These are phyloP conservation scores for Colletotrichum sidae DNA, from an alignment of 2,329 filamentous ascomycete genomes.

Conservation along the genomic window DNA sequence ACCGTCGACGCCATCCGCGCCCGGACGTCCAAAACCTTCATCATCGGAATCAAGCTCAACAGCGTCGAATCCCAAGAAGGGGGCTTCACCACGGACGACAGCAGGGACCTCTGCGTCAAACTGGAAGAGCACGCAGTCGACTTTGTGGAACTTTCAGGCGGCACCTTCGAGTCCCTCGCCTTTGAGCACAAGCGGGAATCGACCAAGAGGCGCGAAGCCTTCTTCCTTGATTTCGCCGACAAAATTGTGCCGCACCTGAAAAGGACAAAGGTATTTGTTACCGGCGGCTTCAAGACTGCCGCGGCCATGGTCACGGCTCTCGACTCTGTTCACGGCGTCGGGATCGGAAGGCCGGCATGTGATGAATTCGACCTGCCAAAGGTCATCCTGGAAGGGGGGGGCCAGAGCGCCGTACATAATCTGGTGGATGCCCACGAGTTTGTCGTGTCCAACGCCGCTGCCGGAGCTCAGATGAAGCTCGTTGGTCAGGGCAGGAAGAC, in stretches of 20 bases:
- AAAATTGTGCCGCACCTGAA: conserved; percentile 54
- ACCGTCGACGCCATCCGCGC: conserved; percentile 50
- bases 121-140: conserved; percentile 63
- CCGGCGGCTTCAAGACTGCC: conserved; percentile 67
- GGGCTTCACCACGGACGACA: conserved; percentile 63
- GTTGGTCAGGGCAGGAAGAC: too few relatives aligned
- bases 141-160: conserved; percentile 70
- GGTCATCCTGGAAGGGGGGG: conserved; percentile 16
- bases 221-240: conserved; percentile 72
- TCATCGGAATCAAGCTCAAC: conserved; percentile 69
- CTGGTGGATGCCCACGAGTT: neutral
- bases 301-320: conserved; percentile 69
- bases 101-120: conserved; percentile 56
- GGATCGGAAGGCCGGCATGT: conserved; percentile 57
- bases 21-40: conserved; percentile 47
- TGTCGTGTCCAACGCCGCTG: neutral
- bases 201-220: conserved; percentile 67
- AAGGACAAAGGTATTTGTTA: conserved; percentile 66
- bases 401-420: too few relatives aligned
- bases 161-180: conserved; percentile 67
- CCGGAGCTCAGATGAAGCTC: too few relatives aligned
- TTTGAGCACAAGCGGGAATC: conserved; percentile 64
- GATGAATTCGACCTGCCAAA: conserved; percentile 42
- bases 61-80: conserved; percentile 66
- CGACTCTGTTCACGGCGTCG: conserved; percentile 68